Base-by-base conservation (phyloP, 2,329 filamentous ascomycete species). In the Lecanosticta acicola region DNA sequence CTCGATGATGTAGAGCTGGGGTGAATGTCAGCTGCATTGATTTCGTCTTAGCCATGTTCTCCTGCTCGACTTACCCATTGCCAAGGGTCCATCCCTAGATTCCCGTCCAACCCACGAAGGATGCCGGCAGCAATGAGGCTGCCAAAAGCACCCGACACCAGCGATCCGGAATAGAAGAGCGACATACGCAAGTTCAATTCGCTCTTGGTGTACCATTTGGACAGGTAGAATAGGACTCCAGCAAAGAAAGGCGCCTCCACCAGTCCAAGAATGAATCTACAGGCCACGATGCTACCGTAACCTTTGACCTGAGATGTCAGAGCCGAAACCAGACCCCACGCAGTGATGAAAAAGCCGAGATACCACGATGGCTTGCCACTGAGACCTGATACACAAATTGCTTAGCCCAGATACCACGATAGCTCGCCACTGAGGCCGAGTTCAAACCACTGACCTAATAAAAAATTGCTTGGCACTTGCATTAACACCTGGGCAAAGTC, bases 371-470 rank as follows among this genome's bases (percentile, higher is more conserved):
- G 70, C 14, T 75, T 77, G 68, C 57, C 57, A 34, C 50, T n/a
- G n/a, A n/a, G n/a, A n/a, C n/a, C n/a, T n/a, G n/a, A n/a, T n/a
- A n/a, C n/a, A n/a, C n/a, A n/a, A 84, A 95, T 94, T 60, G 93
- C 60, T 45, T 94, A 95, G 43, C 90, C 69, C 32, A 61, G 51
- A 29, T 61, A 61, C 54, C 83, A 87, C 0, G 89, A 89, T 1
- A 81, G 70, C 14, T 75, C 76, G 68, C 57, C 57, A 34, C 50
- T n/a, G n/a, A n/a, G n/a, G n/a, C n/a, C n/a, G n/a, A n/a, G n/a
- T n/a, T n/a, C n/a, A n/a, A n/a, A n/a, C n/a, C n/a, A 59, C 73
- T 75, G 43, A 68, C 94, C 94, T 48, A 94, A 79, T 18, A 94
- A 67, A 38, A 91, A 72, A 63, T 94, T 94, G 49, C 86, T 74